Conservation (phyloP, 139 green algal species). For the Picochlorum sp. region DNA sequence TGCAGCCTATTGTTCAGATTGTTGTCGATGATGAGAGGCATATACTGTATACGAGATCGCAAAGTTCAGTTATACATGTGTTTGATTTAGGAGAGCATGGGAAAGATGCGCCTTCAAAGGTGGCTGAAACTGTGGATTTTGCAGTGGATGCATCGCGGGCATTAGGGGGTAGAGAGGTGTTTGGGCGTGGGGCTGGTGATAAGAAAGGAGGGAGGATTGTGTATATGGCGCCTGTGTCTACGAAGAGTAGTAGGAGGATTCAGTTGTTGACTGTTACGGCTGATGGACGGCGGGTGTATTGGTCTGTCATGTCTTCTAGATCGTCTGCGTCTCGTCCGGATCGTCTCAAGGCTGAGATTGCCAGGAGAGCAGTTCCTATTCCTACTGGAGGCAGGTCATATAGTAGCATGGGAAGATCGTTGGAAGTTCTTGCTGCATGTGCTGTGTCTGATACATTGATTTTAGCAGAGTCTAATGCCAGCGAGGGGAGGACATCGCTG, state of each 20-base stretch:
- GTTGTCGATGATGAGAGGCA: conserved; percentile 66
- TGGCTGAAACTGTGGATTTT: conserved; percentile 64
- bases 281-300: conserved; percentile 80
- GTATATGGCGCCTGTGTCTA: conserved; percentile 58
- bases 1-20: conserved; percentile 56
- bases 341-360: conserved; percentile 44
- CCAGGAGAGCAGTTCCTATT: conserved; percentile 38
- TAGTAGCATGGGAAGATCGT: conserved; percentile 13
- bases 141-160: conserved; percentile 23
- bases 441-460: conserved; percentile 57
- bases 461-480: conserved; percentile 43
- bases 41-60: conserved; percentile 73
- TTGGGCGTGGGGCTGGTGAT: conserved; percentile 41
- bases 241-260: conserved; percentile 29
- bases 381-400: background rate
- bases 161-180: conserved; percentile 44
- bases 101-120: conserved; percentile 35
- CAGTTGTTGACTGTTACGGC: conserved; percentile 78
- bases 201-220: conserved; percentile 52
- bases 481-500: conserved; percentile 19
- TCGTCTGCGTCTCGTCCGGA: conserved; percentile 22
- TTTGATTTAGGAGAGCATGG: conserved; percentile 76
- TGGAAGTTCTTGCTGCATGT: conserved; percentile 55
- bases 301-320: conserved; percentile 17
- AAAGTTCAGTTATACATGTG: conserved; percentile 55